These are phyloP conservation scores for Ophiocordyceps camponoti-floridani DNA, from an alignment of 2,329 filamentous ascomycete species.

Conservation along the genomic window DNA sequence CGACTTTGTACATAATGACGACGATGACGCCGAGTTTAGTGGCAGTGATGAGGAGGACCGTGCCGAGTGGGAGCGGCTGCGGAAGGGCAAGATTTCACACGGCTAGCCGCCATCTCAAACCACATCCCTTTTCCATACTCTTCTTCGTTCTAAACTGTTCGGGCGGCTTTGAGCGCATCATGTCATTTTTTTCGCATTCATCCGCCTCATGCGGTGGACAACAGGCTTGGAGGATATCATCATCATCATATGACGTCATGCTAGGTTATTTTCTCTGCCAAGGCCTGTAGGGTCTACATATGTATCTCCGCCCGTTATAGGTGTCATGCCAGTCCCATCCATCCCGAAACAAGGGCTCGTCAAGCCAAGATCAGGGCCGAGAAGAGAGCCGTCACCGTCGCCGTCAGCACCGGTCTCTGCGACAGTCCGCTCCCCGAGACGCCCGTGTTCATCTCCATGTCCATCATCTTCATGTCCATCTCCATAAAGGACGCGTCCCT, in stretches of 20 bases:
- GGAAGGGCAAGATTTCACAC: slow-evolving; percentile 20
- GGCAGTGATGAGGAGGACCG: slow-evolving; percentile 47
- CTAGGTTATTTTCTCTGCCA: not conserved
- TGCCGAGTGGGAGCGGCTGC: slow-evolving; percentile 39
- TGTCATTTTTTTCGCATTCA: not conserved
- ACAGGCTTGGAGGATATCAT: not conserved
- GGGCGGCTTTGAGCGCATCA: too few relatives aligned
- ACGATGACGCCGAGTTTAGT: slow-evolving; percentile 38
- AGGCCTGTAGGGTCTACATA: not conserved
- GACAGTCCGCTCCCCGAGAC: slow-evolving; percentile 4
- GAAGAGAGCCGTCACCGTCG: slow-evolving; percentile 1
- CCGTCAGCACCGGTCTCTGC: slow-evolving; percentile 2
- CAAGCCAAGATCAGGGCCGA: not conserved
- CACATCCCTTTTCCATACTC: not conserved
- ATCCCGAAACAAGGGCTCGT: not conserved
- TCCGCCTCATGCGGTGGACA: not conserved
- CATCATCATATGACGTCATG: not conserved
- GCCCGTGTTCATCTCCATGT: not conserved
- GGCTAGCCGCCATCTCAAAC: slow-evolving; percentile 3
- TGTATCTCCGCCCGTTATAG: not conserved
- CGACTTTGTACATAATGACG: not conserved
- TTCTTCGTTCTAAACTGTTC: too few relatives aligned
- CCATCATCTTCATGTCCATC: slow-evolving; percentile 10
- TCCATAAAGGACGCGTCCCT: slow-evolving; percentile 17
- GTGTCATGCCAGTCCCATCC: not conserved